Evolutionary conservation across 352 stramenopile species (phyloP), one percentile per base, ranked within the genome.

Genomic region (Globisporangium mamillatum): DNA sequence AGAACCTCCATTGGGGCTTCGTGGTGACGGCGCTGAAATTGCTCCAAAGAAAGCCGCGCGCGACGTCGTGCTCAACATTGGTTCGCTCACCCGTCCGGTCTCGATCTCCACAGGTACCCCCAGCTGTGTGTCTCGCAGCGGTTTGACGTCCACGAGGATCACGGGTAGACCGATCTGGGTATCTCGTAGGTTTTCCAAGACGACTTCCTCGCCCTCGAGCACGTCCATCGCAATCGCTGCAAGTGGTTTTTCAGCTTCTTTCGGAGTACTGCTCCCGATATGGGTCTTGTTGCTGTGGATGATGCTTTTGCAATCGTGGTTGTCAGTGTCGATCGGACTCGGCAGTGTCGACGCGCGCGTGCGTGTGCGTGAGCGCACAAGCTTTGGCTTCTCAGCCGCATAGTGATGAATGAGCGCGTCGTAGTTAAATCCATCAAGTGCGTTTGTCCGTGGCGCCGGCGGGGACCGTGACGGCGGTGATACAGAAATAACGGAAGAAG

Each of bases 401-500:
- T 75, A 77, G 50, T 79, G 73, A 20, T 71, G 72, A 32, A 86
- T 72, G 0, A 86, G 55, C 22, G 59, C 73, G 22, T 84, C 79
- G 67, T 86, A 86, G 55, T 86, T 86, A 53, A 77, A 80, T 3
- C 44, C 63, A 6, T 73, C 29, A 18, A 14, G 16, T 55, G 32
- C 44, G 18, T 50, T 50, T n/a, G 44, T 20, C 5, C 8, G 71
- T 27, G 68, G 44, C 46, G 38, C 3, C 63, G 52, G 46, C 50
- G 62, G 41, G 24, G 46, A 46, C 9, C 38, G 12, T 34, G 55
- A 36, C 36, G 55, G 36, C 63, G 50, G 59, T 9, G 48, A 53
- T 20, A n/a, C 18, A 10, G 22, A 41, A 27, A 29, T 10, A 59
- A 22, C 4, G 14, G 53, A 57, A 32, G 16, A 22, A 27, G n/a